A percentile compares a stretch with the other conserved stretches of the same genome.
These are phyloP conservation scores for Termitomyces sp. DNA, from an alignment of 768 basidiomycete species.

Conservation along the genomic window DNA sequence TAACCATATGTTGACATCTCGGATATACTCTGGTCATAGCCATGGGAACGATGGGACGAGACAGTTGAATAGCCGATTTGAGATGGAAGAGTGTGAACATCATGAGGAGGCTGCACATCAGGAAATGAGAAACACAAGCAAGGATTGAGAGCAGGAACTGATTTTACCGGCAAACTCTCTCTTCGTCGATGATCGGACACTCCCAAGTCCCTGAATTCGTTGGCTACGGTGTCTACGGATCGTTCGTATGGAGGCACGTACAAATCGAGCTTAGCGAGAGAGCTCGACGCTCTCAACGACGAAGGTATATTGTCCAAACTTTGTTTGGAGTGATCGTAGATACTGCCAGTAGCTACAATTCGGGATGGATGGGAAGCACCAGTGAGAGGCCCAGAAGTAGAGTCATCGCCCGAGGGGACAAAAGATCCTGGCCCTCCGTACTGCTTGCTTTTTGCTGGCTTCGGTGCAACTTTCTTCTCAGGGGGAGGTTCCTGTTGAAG, in stretches of 20 bases:
- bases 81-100: slow-evolving; percentile 33
- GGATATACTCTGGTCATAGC: slow-evolving; percentile 34
- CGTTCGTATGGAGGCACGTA: slow-evolving; percentile 76
- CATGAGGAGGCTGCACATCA: slow-evolving; percentile 30
- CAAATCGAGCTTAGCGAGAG: slow-evolving; percentile 58
- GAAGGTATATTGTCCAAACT: slow-evolving; percentile 55
- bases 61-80: slow-evolving; percentile 25
- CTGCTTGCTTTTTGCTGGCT: slow-evolving; percentile 48
- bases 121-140: neutral
- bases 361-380: slow-evolving; percentile 26
- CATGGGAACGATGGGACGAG: slow-evolving; percentile 30
- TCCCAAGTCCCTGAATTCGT: slow-evolving; percentile 65
- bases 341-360: slow-evolving; percentile 28
- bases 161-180: slow-evolving; percentile 57
- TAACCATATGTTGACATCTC: slow-evolving; percentile 33
- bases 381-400: slow-evolving; percentile 19
- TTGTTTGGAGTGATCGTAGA: slow-evolving; percentile 34
- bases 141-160: neutral
- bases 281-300: slow-evolving; percentile 58
- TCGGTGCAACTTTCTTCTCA: slow-evolving; percentile 57
- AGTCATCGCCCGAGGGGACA: slow-evolving; percentile 46
- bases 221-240: slow-evolving; percentile 51
- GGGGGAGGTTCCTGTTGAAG: slow-evolving; percentile 66
- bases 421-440: slow-evolving; percentile 83
- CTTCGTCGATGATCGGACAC: slow-evolving; percentile 47